Evolutionary conservation across 148 eudicot species (phyloP).

Genomic region (Cornus controversa): DNA sequence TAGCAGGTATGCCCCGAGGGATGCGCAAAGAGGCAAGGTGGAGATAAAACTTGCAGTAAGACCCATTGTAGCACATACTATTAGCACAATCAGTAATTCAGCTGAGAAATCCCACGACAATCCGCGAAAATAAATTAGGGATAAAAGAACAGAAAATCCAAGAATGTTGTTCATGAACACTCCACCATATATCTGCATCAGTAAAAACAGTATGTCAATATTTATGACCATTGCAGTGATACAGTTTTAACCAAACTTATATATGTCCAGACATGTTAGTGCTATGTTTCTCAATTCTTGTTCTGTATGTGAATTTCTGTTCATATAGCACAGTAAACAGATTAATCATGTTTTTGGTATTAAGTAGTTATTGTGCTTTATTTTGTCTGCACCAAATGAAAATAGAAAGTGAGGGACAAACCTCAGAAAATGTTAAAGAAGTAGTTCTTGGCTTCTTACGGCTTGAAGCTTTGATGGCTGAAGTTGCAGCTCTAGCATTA

Average conservation of each 20-base stretch:
- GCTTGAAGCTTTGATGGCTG: conserved; percentile 29
- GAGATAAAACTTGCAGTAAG: conserved; percentile 14
- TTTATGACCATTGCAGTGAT: neutral
- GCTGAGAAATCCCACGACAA: conserved; percentile 44
- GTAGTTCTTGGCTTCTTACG: conserved; percentile 24
- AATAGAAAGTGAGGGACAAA: neutral
- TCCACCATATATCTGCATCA: conserved; percentile 39
- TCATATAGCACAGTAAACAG: neutral
- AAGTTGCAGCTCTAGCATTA: conserved; percentile 32
- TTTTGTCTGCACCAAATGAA: neutral
- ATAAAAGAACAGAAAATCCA: conserved; percentile 30
- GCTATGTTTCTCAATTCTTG: neutral
- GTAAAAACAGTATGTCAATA: conserved; percentile 8
- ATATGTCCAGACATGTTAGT: neutral
- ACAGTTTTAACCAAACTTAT: no score
- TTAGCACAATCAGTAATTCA: conserved; percentile 29
- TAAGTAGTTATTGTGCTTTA: neutral
- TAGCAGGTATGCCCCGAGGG: conserved; percentile 29
- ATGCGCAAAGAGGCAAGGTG: conserved; percentile 36
- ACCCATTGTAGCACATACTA: conserved; percentile 30
- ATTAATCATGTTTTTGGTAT: neutral
- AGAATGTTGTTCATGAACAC: conserved; percentile 45
- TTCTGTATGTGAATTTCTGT: neutral
- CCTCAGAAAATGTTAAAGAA: conserved; percentile 44
- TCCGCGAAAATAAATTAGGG: conserved; percentile 27